Percentiles rank a stretch among this genome's conserved stretches.
Evolutionary conservation across 306 rosid species (phyloP).

Genomic region (Cucurbita moschata): DNA sequence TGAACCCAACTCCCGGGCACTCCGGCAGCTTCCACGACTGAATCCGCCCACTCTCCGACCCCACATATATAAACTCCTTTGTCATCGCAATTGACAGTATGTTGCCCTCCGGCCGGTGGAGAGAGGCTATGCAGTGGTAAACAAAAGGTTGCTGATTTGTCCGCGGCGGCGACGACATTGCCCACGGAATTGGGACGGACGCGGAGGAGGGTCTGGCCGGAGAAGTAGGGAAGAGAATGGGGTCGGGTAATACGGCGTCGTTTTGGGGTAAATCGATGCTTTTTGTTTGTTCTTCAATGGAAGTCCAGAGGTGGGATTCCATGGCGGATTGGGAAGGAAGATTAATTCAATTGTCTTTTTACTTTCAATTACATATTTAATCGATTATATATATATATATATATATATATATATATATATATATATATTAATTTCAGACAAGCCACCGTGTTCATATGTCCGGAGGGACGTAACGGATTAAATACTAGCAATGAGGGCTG

Average conservation of each 20-base stretch:
- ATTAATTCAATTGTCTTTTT: neutral
- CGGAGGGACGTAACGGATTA: too few relatives aligned
- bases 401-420: too few relatives aligned
- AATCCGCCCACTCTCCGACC: constrained; percentile 35
- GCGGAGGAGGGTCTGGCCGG: neutral
- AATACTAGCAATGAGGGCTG: too few relatives aligned
- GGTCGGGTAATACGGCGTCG: neutral
- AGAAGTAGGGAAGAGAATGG: neutral
- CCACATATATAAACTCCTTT: constrained; percentile 28
- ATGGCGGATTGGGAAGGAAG: neutral
- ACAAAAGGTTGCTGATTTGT: constrained; percentile 24
- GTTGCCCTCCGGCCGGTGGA: constrained; percentile 41
- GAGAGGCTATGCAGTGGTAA: constrained; percentile 45
- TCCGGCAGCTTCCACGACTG: constrained; percentile 43
- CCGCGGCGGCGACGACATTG: constrained; percentile 17
- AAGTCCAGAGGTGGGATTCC: constrained; percentile 1
- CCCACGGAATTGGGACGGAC: neutral
- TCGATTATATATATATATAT: too few relatives aligned
- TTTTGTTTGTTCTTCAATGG: neutral
- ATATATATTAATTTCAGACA: too few relatives aligned
- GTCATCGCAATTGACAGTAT: constrained; percentile 27
- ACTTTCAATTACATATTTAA: too few relatives aligned
- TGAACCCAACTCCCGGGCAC: constrained; percentile 28
- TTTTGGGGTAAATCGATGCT: neutral
- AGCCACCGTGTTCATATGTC: too few relatives aligned